A percentile compares a stretch with the other conserved stretches of the same genome.
These are phyloP conservation scores for Knufia fluminis DNA, from an alignment of 2,329 filamentous ascomycete genomes.

Conservation along the genomic window DNA sequence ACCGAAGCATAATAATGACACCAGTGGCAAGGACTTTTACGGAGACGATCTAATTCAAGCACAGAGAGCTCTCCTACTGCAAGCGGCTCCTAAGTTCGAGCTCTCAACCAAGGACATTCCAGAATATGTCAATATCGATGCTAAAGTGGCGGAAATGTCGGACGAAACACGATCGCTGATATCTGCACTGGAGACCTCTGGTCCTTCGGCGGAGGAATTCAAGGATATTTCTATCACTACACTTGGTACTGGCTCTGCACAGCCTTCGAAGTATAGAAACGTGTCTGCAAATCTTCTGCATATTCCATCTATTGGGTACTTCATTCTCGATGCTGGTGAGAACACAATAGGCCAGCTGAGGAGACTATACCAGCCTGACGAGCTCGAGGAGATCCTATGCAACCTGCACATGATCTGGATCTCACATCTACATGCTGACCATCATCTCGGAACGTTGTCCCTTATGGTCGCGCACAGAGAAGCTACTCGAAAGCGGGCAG, in stretches of 20 bases:
- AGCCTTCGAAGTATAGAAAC: slow-evolving; percentile 89
- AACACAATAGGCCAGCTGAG: slow-evolving; percentile 81
- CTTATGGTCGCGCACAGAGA: slow-evolving; percentile 56
- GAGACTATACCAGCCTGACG: slow-evolving; percentile 57
- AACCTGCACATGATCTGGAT: slow-evolving; percentile 82
- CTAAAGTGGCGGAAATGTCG: not conserved
- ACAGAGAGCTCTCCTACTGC: slow-evolving; percentile 4
- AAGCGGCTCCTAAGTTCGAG: slow-evolving; percentile 6
- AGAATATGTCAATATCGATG: not conserved
- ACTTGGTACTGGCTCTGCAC: slow-evolving; percentile 81
- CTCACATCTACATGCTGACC: slow-evolving; percentile 91
- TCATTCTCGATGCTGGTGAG: slow-evolving; percentile 86
- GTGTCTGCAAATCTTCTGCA: slow-evolving; percentile 80
- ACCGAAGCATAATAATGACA: slow-evolving; percentile 53
- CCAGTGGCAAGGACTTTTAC: not conserved
- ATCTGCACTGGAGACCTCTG: not conserved
- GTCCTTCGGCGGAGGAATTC: not conserved
- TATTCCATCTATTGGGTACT: slow-evolving; percentile 70
- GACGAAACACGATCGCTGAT: not conserved
- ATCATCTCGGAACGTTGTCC: slow-evolving; percentile 76
- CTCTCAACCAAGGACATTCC: not conserved
- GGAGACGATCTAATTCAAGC: not conserved
- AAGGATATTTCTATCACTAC: slow-evolving; percentile 50
- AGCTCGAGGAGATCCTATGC: slow-evolving; percentile 61
- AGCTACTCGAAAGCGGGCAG: slow-evolving; percentile 7